Conservation (phyloP, 2,329 filamentous ascomycete genomes). For the Penicillium sp. region DNA sequence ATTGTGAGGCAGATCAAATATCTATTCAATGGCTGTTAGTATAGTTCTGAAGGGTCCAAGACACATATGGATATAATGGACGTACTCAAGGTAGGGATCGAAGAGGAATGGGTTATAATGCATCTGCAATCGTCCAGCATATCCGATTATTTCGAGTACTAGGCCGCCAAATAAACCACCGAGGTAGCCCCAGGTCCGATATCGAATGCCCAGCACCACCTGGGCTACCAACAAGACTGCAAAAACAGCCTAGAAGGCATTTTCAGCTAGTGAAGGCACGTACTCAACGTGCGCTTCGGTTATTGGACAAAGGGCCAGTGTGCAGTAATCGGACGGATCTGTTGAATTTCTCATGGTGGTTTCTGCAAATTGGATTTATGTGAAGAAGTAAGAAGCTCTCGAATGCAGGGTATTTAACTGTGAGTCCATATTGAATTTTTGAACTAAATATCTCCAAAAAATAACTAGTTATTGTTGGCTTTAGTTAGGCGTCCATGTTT, state of each 20-base stretch:
- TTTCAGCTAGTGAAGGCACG: slow-evolving; percentile 14
- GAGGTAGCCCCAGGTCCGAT: slow-evolving; percentile 14
- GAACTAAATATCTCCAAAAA: background rate
- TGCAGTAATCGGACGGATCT: slow-evolving; percentile 8
- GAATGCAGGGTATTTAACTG: background rate
- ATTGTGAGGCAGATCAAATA: background rate
- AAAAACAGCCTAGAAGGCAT: slow-evolving; percentile 15
- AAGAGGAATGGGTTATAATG: slow-evolving; percentile 5
- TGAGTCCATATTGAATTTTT: background rate
- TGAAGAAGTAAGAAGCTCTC: background rate
- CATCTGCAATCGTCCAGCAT: slow-evolving; percentile 4
- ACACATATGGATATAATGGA: background rate
- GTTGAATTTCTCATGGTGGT: background rate
- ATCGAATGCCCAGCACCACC: slow-evolving; percentile 6
- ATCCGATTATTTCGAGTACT: slow-evolving; percentile 3
- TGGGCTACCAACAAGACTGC: slow-evolving; percentile 9
- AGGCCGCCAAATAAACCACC: background rate
- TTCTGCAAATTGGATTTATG: background rate
- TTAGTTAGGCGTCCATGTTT: too few species aligned
- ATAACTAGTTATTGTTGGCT: background rate
- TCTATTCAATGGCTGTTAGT: background rate
- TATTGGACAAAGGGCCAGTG: slow-evolving; percentile 14
- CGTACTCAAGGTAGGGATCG: slow-evolving; percentile 4
- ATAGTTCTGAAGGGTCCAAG: background rate
- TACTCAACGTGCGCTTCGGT: slow-evolving; percentile 13